A percentile compares a stretch with the other conserved stretches of the same genome.
phyloP scores from a whole-genome alignment of 257 asterid species.

The Catharanthus roseus region DNA sequence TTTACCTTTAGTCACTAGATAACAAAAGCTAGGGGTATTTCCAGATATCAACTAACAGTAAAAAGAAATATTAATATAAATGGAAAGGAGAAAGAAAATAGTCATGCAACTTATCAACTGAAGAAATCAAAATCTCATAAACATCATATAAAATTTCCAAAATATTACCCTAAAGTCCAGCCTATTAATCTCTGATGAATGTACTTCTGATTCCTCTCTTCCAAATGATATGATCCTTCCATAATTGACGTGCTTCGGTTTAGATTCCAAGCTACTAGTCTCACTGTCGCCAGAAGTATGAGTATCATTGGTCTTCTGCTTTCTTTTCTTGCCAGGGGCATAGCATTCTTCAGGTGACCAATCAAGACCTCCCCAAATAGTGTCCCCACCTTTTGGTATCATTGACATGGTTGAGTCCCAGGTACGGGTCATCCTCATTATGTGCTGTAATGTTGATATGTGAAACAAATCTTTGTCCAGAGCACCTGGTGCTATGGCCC shows the following conservation, averaged over 20 bases:
- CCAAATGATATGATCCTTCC: slow-evolving; percentile 86
- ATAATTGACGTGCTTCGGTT: slow-evolving; percentile 34
- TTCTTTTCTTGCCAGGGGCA: slow-evolving; percentile 42
- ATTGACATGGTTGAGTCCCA: slow-evolving; percentile 97
- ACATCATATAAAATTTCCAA: not conserved
- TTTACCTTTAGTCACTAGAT: not conserved
- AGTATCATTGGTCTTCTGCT: slow-evolving; percentile 22
- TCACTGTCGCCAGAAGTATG: slow-evolving; percentile 30
- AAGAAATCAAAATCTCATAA: not conserved
- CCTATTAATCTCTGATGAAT: slow-evolving; percentile 62
- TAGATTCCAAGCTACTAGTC: slow-evolving; percentile 25
- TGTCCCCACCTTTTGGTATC: slow-evolving; percentile 92
- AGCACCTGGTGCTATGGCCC: slow-evolving; percentile 20
- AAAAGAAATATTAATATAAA: too few relatives aligned
- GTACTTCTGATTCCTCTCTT: slow-evolving; percentile 47
- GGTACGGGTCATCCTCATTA: slow-evolving; percentile 92
- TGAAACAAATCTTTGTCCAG: slow-evolving; percentile 35
- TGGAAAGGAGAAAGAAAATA: not conserved
- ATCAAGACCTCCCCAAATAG: slow-evolving; percentile 91
- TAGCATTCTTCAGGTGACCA: slow-evolving; percentile 85
- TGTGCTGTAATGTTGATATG: slow-evolving; percentile 71
- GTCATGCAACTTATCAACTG: not conserved
- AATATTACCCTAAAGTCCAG: slow-evolving; percentile 67
- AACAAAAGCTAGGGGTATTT: too few relatives aligned
- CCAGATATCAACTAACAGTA: not conserved